A percentile compares a stretch with the other conserved stretches of the same genome.
Conservation (phyloP, 2,329 filamentous ascomycete genomes). For the Pseudogymnoascus destructans region DNA sequence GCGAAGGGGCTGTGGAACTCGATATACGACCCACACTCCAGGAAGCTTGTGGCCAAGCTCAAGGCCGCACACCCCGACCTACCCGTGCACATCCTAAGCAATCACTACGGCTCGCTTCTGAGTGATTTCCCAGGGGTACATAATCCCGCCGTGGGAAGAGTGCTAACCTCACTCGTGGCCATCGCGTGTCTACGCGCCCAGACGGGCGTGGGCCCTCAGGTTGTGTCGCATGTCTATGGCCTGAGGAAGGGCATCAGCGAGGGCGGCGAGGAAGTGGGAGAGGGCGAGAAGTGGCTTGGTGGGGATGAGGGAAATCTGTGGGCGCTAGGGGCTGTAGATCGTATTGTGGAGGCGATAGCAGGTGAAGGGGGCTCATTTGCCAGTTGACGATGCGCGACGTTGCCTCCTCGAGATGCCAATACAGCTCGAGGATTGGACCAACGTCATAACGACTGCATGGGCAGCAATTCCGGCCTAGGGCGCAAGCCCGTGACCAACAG, state of each 20-base stretch:
- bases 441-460: not conserved
- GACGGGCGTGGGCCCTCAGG: slow-evolving; percentile 71
- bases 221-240: slow-evolving; percentile 69
- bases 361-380: slow-evolving; percentile 37
- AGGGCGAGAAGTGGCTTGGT: slow-evolving; percentile 47
- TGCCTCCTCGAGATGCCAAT: not conserved
- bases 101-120: slow-evolving; percentile 62
- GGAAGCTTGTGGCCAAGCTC: slow-evolving; percentile 58
- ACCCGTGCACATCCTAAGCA: slow-evolving; percentile 64
- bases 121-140: slow-evolving; percentile 39
- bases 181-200: slow-evolving; percentile 65
- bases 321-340: slow-evolving; percentile 49
- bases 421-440: not conserved
- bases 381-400: not conserved
- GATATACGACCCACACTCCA: slow-evolving; percentile 62
- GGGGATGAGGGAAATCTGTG: slow-evolving; percentile 52
- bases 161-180: slow-evolving; percentile 60
- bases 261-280: slow-evolving; percentile 38
- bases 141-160: slow-evolving; percentile 45
- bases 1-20: slow-evolving; percentile 60
- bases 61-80: slow-evolving; percentile 68
- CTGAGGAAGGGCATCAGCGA: slow-evolving; percentile 63
- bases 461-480: not conserved
- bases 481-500: not conserved
- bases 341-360: slow-evolving; percentile 40